Evolutionary conservation across 768 basidiomycete genomes (phyloP).

Genomic region (Strobilomyces confusus): DNA sequence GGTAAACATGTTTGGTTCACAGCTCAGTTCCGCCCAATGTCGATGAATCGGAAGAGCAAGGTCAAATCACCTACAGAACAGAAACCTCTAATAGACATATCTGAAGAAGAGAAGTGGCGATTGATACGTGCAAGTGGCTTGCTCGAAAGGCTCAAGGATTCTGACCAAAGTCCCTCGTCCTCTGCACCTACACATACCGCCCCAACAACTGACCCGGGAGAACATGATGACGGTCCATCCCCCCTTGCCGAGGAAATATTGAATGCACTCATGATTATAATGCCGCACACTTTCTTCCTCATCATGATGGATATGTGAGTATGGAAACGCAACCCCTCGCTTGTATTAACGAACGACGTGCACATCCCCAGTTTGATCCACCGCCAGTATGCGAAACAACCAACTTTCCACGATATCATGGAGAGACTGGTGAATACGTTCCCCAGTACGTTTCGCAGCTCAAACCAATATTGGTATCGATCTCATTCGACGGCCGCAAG

Average conservation of each 20-base stretch:
- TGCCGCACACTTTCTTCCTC: conserved; percentile 71
- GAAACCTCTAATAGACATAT: conserved; percentile 42
- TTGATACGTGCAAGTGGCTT: conserved; percentile 65
- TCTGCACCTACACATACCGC: not conserved
- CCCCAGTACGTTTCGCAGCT: conserved; percentile 55
- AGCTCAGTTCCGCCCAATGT: conserved; percentile 20
- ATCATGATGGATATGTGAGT: conserved; percentile 84
- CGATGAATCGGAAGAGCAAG: conserved; percentile 24
- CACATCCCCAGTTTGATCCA: conserved; percentile 57
- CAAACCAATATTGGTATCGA: not conserved
- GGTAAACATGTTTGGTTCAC: conserved; percentile 10
- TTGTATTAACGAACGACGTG: not conserved
- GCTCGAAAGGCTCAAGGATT: conserved; percentile 36
- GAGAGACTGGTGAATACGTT: conserved; percentile 60
- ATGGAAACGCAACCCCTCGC: not conserved
- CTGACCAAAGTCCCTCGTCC: conserved; percentile 7
- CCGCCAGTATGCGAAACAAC: conserved; percentile 69
- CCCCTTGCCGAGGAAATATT: conserved; percentile 67
- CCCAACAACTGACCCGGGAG: conserved; percentile 5
- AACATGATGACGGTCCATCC: conserved; percentile 35
- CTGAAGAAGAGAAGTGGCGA: conserved; percentile 78
- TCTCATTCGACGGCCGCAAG: conserved; percentile 35
- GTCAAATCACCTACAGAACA: conserved; percentile 8
- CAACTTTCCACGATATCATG: conserved; percentile 44
- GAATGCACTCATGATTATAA: conserved; percentile 57